phyloP scores from a whole-genome alignment of 805 yeast species.

The Spathaspora hagerdaliae region DNA sequence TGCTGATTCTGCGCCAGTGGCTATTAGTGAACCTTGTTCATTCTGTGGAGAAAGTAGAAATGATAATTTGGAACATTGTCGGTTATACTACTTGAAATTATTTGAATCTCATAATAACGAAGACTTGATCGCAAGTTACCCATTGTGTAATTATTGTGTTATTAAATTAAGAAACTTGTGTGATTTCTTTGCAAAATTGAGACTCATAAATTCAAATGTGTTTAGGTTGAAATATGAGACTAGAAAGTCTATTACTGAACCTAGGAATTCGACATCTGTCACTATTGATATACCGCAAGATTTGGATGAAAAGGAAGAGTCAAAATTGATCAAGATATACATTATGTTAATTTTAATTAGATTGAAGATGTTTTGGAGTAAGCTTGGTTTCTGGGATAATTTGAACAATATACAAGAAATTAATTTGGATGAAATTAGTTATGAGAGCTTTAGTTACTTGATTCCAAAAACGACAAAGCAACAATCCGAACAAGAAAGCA shows the following conservation, averaged over 20 bases:
- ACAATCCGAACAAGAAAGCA: not conserved
- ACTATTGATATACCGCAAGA: not conserved
- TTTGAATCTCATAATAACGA: conserved; percentile 26
- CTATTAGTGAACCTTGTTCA: conserved; percentile 70
- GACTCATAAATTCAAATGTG: conserved; percentile 51
- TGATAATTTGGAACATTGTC: conserved; percentile 69
- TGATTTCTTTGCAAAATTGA: conserved; percentile 73
- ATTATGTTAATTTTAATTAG: conserved; percentile 48
- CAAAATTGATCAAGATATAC: conserved; percentile 50
- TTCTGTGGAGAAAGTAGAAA: conserved; percentile 78
- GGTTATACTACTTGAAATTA: conserved; percentile 65
- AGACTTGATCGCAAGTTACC: conserved; percentile 43
- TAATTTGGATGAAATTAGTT: conserved; percentile 21
- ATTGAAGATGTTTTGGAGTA: conserved; percentile 76
- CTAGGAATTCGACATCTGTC: conserved; percentile 1
- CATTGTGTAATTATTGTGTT: conserved; percentile 80
- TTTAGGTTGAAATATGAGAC: conserved; percentile 47
- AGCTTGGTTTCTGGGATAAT: conserved; percentile 74
- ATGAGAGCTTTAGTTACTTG: conserved; percentile 14
- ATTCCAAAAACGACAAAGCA: not conserved
- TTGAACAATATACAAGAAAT: conserved; percentile 30
- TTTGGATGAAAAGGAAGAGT: conserved; percentile 24
- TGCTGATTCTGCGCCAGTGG: conserved; percentile 49
- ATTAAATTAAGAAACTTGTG: conserved; percentile 76
- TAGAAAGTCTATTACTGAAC: conserved; percentile 10